Conservation (phyloP, 768 basidiomycete genomes). For the Rhizopogon vulgaris region DNA sequence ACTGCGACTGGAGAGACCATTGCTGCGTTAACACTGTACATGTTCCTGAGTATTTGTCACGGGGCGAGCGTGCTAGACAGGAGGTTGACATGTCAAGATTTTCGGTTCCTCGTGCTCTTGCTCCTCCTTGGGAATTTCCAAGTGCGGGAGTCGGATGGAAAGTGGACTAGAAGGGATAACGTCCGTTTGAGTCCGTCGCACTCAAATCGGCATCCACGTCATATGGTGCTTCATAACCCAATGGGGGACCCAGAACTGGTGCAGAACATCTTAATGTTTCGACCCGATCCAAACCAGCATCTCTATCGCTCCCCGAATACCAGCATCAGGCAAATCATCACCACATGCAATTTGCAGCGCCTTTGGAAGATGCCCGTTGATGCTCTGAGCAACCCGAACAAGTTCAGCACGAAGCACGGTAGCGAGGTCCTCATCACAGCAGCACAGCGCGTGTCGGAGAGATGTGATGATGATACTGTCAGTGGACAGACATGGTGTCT, state of each 20-base stretch:
- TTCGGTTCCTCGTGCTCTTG: constrained; percentile 16
- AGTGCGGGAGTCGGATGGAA: constrained; percentile 10
- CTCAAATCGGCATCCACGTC: constrained; percentile 2
- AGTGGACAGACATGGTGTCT: constrained; percentile 43
- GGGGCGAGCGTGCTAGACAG: no score
- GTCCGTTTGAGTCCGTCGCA: constrained; percentile 6
- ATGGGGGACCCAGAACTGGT: no score
- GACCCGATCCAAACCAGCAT: constrained; percentile 56
- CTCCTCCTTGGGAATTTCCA: constrained; percentile 21
- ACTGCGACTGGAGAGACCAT: constrained; percentile 9
- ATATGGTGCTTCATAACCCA: not conserved
- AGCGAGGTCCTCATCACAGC: constrained; percentile 68
- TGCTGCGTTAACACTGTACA: constrained; percentile 17
- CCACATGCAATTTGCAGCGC: constrained; percentile 43
- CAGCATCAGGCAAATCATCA: constrained; percentile 31
- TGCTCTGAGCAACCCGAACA: constrained; percentile 40
- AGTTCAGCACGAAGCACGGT: constrained; percentile 55
- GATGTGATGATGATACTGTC: constrained; percentile 61
- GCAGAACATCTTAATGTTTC: no score
- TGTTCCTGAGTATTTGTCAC: not conserved
- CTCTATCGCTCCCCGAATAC: constrained; percentile 53
- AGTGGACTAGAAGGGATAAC: constrained; percentile 22
- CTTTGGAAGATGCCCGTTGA: constrained; percentile 54
- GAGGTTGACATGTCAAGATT: no score
- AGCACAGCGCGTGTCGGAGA: constrained; percentile 54